Percentiles rank a stretch among this genome's conserved stretches.
Evolutionary conservation across 2,329 filamentous ascomycete species (phyloP).

Genomic region (Teratosphaeriaceae sp.): DNA sequence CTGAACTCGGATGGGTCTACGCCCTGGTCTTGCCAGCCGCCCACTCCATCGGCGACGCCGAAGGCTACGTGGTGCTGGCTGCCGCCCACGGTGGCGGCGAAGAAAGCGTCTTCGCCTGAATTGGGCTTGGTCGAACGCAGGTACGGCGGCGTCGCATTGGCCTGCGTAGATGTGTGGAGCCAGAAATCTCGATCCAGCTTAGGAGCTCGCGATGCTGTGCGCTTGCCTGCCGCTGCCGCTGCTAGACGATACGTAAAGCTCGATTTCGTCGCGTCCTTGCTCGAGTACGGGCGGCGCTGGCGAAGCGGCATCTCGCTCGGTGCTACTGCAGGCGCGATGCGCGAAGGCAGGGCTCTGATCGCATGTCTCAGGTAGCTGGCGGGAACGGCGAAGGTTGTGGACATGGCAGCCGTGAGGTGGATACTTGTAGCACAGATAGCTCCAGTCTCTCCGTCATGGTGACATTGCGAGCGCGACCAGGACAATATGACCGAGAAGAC

Average conservation of each 20-base stretch:
- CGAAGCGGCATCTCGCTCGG: conserved; percentile 2
- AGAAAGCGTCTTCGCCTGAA: conserved; percentile 94
- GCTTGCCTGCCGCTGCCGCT: conserved; percentile 31
- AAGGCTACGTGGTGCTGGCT: conserved; percentile 67
- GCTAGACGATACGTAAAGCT: conserved; percentile 32
- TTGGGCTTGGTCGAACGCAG: conserved; percentile 47
- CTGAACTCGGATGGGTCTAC: conserved; percentile 95
- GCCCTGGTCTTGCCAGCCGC: conserved; percentile 87
- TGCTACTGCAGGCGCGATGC: background rate
- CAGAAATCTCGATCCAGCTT: conserved; percentile 42
- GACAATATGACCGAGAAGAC: background rate
- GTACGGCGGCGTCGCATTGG: conserved; percentile 42
- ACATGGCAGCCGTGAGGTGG: conserved; percentile 20
- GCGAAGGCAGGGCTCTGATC: conserved; percentile 4
- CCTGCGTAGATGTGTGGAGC: conserved; percentile 27
- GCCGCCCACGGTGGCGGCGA: conserved; percentile 68
- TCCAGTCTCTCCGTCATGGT: background rate
- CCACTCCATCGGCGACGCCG: conserved; percentile 89
- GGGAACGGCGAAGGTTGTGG: conserved; percentile 11
- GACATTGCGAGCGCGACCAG: conserved; percentile 3
- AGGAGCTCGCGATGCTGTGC: conserved; percentile 34
- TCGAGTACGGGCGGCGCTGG: conserved; percentile 6
- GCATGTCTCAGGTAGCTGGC: conserved; percentile 3
- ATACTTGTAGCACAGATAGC: conserved; percentile 3
- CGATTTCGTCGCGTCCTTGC: conserved; percentile 3